Evolutionary conservation across 331 rosid species (phyloP), one percentile per base, ranked within the genome.

Genomic region (Spiraea crenata): DNA sequence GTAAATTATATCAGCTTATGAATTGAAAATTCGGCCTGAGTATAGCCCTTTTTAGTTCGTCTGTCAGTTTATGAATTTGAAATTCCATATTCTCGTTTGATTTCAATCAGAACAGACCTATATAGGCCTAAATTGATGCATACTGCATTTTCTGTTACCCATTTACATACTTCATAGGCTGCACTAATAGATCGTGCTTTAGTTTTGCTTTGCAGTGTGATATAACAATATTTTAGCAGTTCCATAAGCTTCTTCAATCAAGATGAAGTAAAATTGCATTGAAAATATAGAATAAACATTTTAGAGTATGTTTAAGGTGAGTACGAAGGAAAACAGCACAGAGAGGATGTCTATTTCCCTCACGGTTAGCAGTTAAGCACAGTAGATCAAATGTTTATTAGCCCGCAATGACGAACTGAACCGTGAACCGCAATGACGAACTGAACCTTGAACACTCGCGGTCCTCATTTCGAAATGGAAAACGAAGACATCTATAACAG

Each of bases 321-420:
- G 34, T 20, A 69, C 44, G 13, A 47, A n/a, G 57, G 41, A 57
- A 44, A 45, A 31, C 66, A n/a, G 57, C 47, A 44, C 61, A 34
- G 7, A 67, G 48, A 40, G 35, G 44, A 20, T 46, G 65, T 69
- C 67, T 17, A 38, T 14, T 38, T 57, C 57, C 67, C 47, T 58
- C 67, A 47, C 11, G 46, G 37, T 57, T 57, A 45, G 48, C 57
- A n/a, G 65, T 57, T 57, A 9, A 57, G 74, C 47, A 35, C 47
- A 11, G 66, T 70, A 57, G 47, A 44, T 34, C 37, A 34, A 45
- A 44, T 45, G 17, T 20, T 69, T 70, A 34, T 34, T 70, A 60
- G 34, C 15, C 66, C 57, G 40, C 41, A 34, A 6, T 35, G 17
- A 54, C 42, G 73, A 55, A 69, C 64, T 55, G 38, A 41, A 55